A percentile compares a stretch with the other conserved stretches of the same genome.
These are phyloP conservation scores for Asterophora lycoperdoides DNA, from an alignment of 768 basidiomycete genomes.

Conservation along the genomic window DNA sequence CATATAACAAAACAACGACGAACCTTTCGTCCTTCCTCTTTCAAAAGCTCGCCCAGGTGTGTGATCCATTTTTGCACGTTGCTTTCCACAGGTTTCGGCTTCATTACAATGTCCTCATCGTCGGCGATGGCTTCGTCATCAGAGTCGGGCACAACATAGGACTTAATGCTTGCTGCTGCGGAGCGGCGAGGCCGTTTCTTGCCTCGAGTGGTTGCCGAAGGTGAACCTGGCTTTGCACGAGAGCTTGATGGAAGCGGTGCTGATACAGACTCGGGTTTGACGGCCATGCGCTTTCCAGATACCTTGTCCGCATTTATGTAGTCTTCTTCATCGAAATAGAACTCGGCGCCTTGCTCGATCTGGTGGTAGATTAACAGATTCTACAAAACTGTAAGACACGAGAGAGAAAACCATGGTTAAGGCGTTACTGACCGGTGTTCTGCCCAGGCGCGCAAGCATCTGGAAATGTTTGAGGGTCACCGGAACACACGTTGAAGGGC, in stretches of 20 bases:
- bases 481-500: conserved; percentile 45
- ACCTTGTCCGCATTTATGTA: conserved; percentile 41
- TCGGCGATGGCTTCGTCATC: conserved; percentile 60
- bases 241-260: conserved; percentile 23
- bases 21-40: conserved; percentile 71
- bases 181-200: conserved; percentile 58
- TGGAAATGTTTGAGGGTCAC: conserved; percentile 75
- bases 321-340: conserved; percentile 67
- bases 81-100: conserved; percentile 34
- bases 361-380: conserved; percentile 51
- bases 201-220: conserved; percentile 19
- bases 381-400: conserved; percentile 26
- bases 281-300: conserved; percentile 20
- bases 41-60: conserved; percentile 54
- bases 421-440: conserved; percentile 46
- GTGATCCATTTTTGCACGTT: conserved; percentile 65
- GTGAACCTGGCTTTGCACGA: conserved; percentile 12
- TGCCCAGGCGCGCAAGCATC: conserved; percentile 64
- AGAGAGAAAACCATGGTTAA: conserved; percentile 2
- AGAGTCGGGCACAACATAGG: conserved; percentile 66
- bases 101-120: conserved; percentile 30
- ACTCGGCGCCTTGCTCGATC: conserved; percentile 63
- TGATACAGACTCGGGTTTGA: conserved; percentile 40
- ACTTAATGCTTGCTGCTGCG: conserved; percentile 50
- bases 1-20: conserved; percentile 8